Base-by-base conservation (phyloP, 75 land plant species). In the Cunninghamia lanceolata region DNA sequence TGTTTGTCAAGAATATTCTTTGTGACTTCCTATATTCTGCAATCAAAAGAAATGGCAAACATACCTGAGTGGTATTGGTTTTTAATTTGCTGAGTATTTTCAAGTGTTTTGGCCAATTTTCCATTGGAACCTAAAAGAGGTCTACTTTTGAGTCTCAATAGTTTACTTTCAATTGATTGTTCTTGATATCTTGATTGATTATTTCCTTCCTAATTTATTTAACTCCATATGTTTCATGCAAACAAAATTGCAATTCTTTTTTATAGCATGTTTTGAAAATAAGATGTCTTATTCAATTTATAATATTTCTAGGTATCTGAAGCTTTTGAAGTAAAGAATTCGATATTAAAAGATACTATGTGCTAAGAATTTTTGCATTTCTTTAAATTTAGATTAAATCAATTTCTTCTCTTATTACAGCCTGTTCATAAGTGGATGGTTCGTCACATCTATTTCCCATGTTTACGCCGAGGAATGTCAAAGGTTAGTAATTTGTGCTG, bases 351-450 rank as follows among this genome's bases (percentile, higher is more conserved):
- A 21, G 32, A 80, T 45, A 45, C 45, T 73, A 2, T 38, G 34
- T 73, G 38, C 45, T 39, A 43, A 43, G 42, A n/a, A 80, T 42
- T 15, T 80, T 40, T 28, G n/a, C 82, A 42, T 45, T 45, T 80
- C 10, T 42, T 3, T 14, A 73, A 73, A 73, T 73, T 13, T 11
- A 70, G 34, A 34, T 73, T 73, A 73, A 73, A 34, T 32, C 16
- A 73, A 34, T 32, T 19, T 42, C 7, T 45, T 45, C 16, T n/a
- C 46, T 9, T 82, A 86, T 90, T 87, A 80, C 94, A 97, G 99
- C 99, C 99, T 87, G 99, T 98, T 82, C 99, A 98, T 85, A 94
- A 91, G 89, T 98, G 99, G 99, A 95, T 98, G 93, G 94, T 96
- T 82, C 95, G 99, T 3, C 99, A 98, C 86, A 85, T 98, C n/a